A percentile compares a stretch with the other conserved stretches of the same genome.
Conservation (phyloP, 2,329 filamentous ascomycete species). For the Amylocarpus encephaloides region DNA sequence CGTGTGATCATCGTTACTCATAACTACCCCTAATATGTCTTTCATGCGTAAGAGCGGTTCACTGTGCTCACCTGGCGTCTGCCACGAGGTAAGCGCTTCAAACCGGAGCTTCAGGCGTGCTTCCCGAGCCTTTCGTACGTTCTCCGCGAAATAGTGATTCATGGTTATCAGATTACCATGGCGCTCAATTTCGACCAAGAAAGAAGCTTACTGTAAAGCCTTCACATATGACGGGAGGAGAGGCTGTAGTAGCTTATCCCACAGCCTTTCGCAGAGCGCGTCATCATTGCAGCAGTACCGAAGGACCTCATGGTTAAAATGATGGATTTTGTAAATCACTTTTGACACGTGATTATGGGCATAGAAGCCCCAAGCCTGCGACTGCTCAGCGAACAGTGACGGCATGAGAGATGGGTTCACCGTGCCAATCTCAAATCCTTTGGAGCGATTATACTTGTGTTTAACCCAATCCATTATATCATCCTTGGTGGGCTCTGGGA, state of each 20-base stretch:
- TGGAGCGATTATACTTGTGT: not conserved
- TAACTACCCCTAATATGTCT: constrained; percentile 9
- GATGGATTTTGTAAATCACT: not conserved
- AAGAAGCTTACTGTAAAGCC: constrained; percentile 43
- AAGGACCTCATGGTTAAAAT: constrained; percentile 33
- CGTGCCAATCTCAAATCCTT: constrained; percentile 1
- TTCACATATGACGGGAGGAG: constrained; percentile 40
- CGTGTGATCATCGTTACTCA: constrained; percentile 35
- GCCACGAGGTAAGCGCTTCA: constrained; percentile 6
- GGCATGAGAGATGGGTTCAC: not conserved
- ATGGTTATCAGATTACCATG: constrained; percentile 41
- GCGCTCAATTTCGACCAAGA: constrained; percentile 47
- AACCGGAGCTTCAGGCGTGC: constrained; percentile 8
- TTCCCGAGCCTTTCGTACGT: constrained; percentile 16
- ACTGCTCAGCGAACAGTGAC: not conserved
- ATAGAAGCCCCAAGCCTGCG: not conserved
- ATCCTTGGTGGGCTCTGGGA: not conserved
- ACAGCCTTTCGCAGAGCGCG: constrained; percentile 38
- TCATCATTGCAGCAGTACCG: constrained; percentile 38
- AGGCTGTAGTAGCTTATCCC: constrained; percentile 35
- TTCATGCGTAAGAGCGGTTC: constrained; percentile 5
- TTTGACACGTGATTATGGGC: not conserved
- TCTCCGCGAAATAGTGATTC: constrained; percentile 47
- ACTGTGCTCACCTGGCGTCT: constrained; percentile 4
- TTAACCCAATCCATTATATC: not conserved